Evolutionary conservation across 768 basidiomycete species (phyloP).

Genomic region (Podaxis rugospora): DNA sequence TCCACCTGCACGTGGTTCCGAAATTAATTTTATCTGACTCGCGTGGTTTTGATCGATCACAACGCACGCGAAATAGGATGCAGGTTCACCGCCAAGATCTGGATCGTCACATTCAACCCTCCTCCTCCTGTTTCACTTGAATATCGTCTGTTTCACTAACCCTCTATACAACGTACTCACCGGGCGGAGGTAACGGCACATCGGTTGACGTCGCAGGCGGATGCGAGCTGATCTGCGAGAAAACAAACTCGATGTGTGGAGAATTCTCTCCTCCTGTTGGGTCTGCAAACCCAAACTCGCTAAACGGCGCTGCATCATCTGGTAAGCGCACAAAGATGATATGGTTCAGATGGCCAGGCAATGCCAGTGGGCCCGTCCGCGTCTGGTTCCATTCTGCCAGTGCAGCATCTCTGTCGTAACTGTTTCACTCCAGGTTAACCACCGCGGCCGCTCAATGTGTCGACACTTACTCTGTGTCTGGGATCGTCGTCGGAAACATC

Average conservation of each 20-base stretch:
- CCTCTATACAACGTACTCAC: neutral
- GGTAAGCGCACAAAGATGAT: conserved; percentile 13
- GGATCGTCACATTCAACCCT: neutral
- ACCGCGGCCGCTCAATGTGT: too few relatives aligned
- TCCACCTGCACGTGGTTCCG: conserved; percentile 1
- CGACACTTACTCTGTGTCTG: conserved; percentile 1
- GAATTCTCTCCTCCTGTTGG: conserved; percentile 13
- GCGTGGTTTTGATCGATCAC: neutral
- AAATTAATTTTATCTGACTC: neutral
- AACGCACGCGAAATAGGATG: conserved; percentile 4
- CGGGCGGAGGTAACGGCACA: neutral
- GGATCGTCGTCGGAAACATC: conserved; percentile 3
- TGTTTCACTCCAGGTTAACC: neutral
- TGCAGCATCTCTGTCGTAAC: neutral
- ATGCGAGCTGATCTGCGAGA: conserved; percentile 6
- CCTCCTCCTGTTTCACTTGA: neutral
- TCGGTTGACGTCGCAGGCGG: neutral
- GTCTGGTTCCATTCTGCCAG: conserved; percentile 12
- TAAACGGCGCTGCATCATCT: conserved; percentile 1
- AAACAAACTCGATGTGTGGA: conserved; percentile 13
- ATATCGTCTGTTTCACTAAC: neutral
- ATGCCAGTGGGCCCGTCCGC: conserved; percentile 11
- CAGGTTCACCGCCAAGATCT: neutral
- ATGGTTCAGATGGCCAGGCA: conserved; percentile 4
- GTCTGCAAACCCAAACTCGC: conserved; percentile 6